phyloP scores from a whole-genome alignment of 495 filamentous ascomycete genomes.

The Tuber melanosporum region DNA sequence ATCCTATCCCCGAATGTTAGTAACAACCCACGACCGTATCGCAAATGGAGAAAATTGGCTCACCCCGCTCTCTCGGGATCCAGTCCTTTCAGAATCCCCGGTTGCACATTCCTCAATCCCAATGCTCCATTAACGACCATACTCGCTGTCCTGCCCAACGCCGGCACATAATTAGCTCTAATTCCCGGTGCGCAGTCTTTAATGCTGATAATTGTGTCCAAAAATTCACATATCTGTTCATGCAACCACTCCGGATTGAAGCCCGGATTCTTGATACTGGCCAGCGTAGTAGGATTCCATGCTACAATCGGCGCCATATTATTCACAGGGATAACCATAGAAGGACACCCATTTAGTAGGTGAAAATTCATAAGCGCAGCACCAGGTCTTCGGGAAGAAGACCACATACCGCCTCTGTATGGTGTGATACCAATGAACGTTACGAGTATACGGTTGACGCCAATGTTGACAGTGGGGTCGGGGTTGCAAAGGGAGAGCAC shows the following conservation, averaged over 20 bases:
- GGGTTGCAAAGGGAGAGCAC: conserved; percentile 42
- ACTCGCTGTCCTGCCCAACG: conserved; percentile 13
- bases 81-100: conserved; percentile 16
- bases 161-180: conserved; percentile 15
- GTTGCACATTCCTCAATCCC: conserved; percentile 17
- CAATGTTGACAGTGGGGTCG: conserved; percentile 41
- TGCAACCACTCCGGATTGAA: conserved; percentile 41
- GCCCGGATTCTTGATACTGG: conserved; percentile 32
- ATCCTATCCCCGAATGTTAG: conserved; percentile 11
- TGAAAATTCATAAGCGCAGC: conserved; percentile 45
- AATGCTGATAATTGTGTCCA: conserved; percentile 18
- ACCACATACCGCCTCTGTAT: conserved; percentile 45
- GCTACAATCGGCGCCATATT: conserved; percentile 41
- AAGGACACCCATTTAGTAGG: conserved; percentile 44
- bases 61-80: conserved; percentile 24
- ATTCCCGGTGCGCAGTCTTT: conserved; percentile 13
- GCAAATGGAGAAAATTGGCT: background rate
- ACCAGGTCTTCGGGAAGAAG: conserved; percentile 45
- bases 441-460: conserved; percentile 43
- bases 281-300: conserved; percentile 43
- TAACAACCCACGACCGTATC: background rate
- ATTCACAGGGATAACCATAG: conserved; percentile 43
- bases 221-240: conserved; percentile 42
- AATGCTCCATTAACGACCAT: conserved; percentile 24
- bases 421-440: conserved; percentile 44